A percentile compares a stretch with the other conserved stretches of the same genome.
phyloP scores from a whole-genome alignment of 2,329 filamentous ascomycete species.

The Chaetomiaceae sp. region DNA sequence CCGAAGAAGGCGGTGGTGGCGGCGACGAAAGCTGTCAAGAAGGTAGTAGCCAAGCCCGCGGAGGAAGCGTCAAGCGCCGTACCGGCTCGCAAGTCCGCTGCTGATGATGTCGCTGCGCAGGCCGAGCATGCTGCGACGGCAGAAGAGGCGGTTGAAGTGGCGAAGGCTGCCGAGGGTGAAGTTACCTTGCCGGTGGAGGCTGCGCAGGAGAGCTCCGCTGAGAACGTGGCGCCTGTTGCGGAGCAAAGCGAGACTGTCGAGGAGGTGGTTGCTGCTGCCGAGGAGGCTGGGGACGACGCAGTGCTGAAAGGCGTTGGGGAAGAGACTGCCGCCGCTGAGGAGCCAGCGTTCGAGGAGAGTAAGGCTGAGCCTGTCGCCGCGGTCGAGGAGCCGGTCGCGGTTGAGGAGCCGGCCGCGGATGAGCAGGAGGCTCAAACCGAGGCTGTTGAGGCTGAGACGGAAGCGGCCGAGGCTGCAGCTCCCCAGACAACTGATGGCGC shows the following conservation, averaged over 20 bases:
- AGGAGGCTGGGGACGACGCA: slow-evolving; percentile 17
- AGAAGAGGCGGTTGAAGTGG: slow-evolving; percentile 6
- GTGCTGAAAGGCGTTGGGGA: slow-evolving; percentile 1
- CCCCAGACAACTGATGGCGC: too few species aligned
- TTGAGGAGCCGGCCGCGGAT: background rate
- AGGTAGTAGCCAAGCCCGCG: slow-evolving; percentile 5
- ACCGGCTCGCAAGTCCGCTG: slow-evolving; percentile 1
- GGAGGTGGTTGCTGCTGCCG: slow-evolving; percentile 18
- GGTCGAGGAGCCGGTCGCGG: background rate
- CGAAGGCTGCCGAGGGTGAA: background rate
- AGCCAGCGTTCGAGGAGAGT: background rate
- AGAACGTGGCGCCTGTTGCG: slow-evolving; percentile 20
- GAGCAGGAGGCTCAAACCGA: slow-evolving; percentile 1
- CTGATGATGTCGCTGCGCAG: background rate
- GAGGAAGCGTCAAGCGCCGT: background rate
- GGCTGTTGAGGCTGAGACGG: background rate
- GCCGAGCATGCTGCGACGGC: slow-evolving; percentile 19
- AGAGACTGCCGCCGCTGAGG: background rate
- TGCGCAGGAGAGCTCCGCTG: slow-evolving; percentile 5
- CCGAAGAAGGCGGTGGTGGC: slow-evolving; percentile 19
- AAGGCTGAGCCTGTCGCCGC: background rate
- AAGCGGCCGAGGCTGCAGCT: too few species aligned
- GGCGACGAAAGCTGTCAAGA: slow-evolving; percentile 13
- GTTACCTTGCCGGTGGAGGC: background rate
- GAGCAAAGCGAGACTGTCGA: slow-evolving; percentile 23